phyloP scores from a whole-genome alignment of 2,329 filamentous ascomycete genomes.

The Fusarium oxysporum region DNA sequence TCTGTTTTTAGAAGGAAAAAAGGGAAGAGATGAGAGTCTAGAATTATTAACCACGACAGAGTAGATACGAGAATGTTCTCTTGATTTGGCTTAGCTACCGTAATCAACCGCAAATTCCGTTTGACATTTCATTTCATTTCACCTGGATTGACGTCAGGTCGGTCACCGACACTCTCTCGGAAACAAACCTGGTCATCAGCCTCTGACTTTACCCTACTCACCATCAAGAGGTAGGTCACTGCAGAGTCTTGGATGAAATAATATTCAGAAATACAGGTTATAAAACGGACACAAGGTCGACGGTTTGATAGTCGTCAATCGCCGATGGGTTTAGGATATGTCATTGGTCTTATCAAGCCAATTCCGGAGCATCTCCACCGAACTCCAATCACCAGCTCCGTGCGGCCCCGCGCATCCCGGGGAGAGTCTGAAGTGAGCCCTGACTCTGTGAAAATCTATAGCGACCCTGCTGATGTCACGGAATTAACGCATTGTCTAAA shows the following conservation, averaged over 20 bases:
- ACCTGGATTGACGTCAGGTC: slow-evolving; percentile 39
- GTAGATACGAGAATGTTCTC: slow-evolving; percentile 23
- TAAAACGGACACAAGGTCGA: slow-evolving; percentile 7
- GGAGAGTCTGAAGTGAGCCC: not conserved
- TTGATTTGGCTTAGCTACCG: not conserved
- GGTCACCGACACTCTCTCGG: not conserved
- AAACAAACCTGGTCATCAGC: slow-evolving; percentile 1
- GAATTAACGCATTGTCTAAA: slow-evolving; percentile 19
- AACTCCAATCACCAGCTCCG: slow-evolving; percentile 32
- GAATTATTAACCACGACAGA: not conserved
- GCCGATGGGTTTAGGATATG: slow-evolving; percentile 25
- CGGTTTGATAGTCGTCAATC: slow-evolving; percentile 11
- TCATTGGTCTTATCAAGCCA: slow-evolving; percentile 13
- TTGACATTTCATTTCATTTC: slow-evolving; percentile 23
- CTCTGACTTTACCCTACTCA: not conserved
- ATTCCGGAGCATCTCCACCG: slow-evolving; percentile 39
- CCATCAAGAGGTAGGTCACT: not conserved
- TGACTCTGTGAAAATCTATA: not conserved
- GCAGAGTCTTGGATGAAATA: not conserved
- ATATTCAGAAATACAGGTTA: slow-evolving; percentile 26
- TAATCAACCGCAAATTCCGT: slow-evolving; percentile 26
- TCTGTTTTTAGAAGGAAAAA: not conserved
- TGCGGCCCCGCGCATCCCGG: slow-evolving; percentile 27
- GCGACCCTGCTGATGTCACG: slow-evolving; percentile 26
- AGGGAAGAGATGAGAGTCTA: not conserved